Evolutionary conservation across 495 filamentous ascomycete genomes (phyloP).

Genomic region (Lichina pygmaea): DNA sequence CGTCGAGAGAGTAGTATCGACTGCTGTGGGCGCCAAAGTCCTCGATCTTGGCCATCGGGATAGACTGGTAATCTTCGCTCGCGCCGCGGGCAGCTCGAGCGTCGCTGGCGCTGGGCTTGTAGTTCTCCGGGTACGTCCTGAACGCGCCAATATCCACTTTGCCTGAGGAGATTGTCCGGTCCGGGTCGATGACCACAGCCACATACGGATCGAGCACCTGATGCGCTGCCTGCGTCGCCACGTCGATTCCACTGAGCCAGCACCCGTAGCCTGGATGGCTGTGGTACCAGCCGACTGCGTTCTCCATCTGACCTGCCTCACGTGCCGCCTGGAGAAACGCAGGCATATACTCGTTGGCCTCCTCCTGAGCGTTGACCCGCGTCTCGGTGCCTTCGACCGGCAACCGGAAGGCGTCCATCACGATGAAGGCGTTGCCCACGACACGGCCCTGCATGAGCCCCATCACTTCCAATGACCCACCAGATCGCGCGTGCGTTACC

Average conservation of each 20-base stretch:
- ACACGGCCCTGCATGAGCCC: conserved; percentile 96
- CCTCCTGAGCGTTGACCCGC: conserved; percentile 78
- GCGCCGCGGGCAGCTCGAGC: conserved; percentile 14
- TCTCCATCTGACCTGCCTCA: conserved; percentile 50
- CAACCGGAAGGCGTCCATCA: conserved; percentile 82
- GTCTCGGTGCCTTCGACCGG: conserved; percentile 97
- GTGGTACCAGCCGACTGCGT: conserved; percentile 96
- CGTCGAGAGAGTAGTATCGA: conserved; percentile 72
- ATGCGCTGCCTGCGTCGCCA: conserved; percentile 59
- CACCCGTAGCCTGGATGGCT: conserved; percentile 94
- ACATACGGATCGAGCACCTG: conserved; percentile 74
- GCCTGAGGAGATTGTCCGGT: conserved; percentile 80
- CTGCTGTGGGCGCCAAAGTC: conserved; percentile 86
- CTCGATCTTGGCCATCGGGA: conserved; percentile 74
- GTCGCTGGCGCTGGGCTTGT: conserved; percentile 21
- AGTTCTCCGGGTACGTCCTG: conserved; percentile 59
- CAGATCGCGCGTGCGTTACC: conserved; percentile 94
- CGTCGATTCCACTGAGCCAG: conserved; percentile 94
- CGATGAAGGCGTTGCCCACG: conserved; percentile 54
- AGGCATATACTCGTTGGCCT: conserved; percentile 93
- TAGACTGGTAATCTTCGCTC: conserved; percentile 35
- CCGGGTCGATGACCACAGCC: conserved; percentile 90
- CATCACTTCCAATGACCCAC: conserved; percentile 86
- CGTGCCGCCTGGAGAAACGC: conserved; percentile 52
- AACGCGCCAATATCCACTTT: conserved; percentile 98